Base-by-base conservation (phyloP, 352 stramenopile species). In the Phytopythium cucurbitacearum region DNA sequence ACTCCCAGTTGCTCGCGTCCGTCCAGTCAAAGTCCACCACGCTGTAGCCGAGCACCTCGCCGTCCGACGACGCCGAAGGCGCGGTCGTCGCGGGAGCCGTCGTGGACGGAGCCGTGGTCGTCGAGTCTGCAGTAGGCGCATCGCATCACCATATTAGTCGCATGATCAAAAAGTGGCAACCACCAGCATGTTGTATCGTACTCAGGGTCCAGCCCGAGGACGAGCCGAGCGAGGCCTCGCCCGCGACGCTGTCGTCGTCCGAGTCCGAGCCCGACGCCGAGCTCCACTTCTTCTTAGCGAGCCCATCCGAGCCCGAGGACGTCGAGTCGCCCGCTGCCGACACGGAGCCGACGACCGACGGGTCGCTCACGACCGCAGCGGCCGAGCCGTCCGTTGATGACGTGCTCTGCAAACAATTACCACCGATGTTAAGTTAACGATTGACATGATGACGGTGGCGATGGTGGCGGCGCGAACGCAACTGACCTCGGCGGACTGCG, bases 11-110 rank as follows among this genome's bases (percentile, higher is more conserved):
- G 43, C 62, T 70, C 16, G 67, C 44, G 39, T 89, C 62, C 6
- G 65, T 85, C 77, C 77, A 91, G 62, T 87, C 65, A 47, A 89
- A 91, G 55, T 84, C 71, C 36, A 87, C 60, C 10, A 64, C 54
- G 41, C 65, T 71, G 64, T 79, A 89, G 21, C 64, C 60, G 15
- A 85, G 62, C 48, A 62, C 48, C 28, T 74, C 56, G 15, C 56
- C 56, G 3, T 68, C 54, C 12, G 54, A 65, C 32, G 62, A 67
- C 42, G 51, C 56, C 0, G 66, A 57, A 12, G 65, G 60, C 7
- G 61, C 60, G 41, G 61, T 53, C 5, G 59, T 55, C 41, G 64
- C 10, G 38, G 57, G 47, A 1, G 62, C 38, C 7, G 66, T 60
- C 3, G 64, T 41, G 2, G 57, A 48, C 9, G 66, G 38, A 1